Evolutionary conservation across 495 filamentous ascomycete species (phyloP).

Genomic region (Beverwykella pulmonaria): DNA sequence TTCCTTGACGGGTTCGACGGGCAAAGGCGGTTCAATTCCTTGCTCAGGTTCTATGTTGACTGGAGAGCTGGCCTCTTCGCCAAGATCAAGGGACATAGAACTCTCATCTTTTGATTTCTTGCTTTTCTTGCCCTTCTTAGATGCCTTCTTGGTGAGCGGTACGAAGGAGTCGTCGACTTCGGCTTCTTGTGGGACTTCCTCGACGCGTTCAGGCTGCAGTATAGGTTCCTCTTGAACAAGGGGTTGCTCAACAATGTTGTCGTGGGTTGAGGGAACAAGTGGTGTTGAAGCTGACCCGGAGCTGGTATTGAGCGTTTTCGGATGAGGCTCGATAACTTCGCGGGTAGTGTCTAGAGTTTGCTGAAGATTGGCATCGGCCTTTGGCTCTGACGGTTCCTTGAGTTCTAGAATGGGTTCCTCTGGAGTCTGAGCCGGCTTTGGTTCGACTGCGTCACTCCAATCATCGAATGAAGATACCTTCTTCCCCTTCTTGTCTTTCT

Average conservation of each 20-base stretch:
- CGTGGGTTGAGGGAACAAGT: background rate
- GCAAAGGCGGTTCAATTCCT: background rate
- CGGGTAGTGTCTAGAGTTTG: background rate
- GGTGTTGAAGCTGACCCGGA: background rate
- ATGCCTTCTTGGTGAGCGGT: conserved; percentile 20
- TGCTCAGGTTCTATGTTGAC: background rate
- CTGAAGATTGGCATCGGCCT: background rate
- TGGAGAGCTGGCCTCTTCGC: background rate
- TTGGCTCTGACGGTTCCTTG: background rate
- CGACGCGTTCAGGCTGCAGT: background rate
- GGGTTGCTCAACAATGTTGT: background rate
- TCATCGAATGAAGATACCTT: conserved; percentile 7
- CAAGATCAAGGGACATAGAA: background rate
- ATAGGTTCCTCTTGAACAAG: background rate
- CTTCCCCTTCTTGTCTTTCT: conserved; percentile 37
- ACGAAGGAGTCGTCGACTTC: conserved; percentile 7
- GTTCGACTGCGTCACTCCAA: background rate
- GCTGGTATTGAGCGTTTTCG: background rate
- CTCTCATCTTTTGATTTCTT: conserved; percentile 26
- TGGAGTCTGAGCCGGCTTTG: background rate
- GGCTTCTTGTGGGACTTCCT: background rate
- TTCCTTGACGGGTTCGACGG: conserved; percentile 3
- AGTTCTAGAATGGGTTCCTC: background rate
- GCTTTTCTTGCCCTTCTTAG: conserved; percentile 37
- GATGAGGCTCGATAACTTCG: background rate